Evolutionary conservation across 768 basidiomycete species (phyloP).

Genomic region (Mycena belliarum): DNA sequence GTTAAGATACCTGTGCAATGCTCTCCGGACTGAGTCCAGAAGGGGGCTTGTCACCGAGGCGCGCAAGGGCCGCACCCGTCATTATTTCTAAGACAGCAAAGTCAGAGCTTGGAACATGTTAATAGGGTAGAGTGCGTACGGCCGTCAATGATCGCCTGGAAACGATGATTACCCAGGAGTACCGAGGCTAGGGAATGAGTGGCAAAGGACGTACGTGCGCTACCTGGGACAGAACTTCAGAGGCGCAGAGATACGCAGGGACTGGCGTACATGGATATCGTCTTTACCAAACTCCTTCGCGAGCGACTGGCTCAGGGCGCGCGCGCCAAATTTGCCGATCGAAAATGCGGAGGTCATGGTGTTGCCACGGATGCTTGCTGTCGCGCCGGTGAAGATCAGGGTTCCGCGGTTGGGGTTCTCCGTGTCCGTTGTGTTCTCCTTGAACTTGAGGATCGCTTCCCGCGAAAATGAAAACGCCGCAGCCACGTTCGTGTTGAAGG

Average conservation of each 20-base stretch:
- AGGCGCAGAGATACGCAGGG: neutral
- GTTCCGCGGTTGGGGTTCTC: constrained; percentile 59
- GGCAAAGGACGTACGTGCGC: constrained; percentile 1
- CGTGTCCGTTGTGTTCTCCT: constrained; percentile 52
- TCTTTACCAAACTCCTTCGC: constrained; percentile 74
- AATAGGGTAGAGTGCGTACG: neutral
- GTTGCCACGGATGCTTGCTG: constrained; percentile 65
- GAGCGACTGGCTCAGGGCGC: constrained; percentile 68
- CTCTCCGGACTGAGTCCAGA: constrained; percentile 59
- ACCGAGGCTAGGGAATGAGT: neutral
- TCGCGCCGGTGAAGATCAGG: constrained; percentile 74
- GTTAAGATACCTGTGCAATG: constrained; percentile 59
- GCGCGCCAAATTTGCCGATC: constrained; percentile 60
- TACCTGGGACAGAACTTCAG: neutral
- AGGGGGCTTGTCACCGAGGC: constrained; percentile 39
- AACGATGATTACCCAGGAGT: neutral
- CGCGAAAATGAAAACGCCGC: constrained; percentile 66
- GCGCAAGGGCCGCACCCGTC: constrained; percentile 29
- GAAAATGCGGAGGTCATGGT: constrained; percentile 59
- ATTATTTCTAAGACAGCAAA: constrained; percentile 31
- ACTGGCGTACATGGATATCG: constrained; percentile 62
- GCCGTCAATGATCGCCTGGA: constrained; percentile 2
- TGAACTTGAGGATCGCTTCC: constrained; percentile 59
- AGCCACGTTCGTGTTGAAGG: constrained; percentile 53
- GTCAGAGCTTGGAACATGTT: too few relatives aligned